Conservation (phyloP, 148 eudicot species). For the Amaranthus cruentus region DNA sequence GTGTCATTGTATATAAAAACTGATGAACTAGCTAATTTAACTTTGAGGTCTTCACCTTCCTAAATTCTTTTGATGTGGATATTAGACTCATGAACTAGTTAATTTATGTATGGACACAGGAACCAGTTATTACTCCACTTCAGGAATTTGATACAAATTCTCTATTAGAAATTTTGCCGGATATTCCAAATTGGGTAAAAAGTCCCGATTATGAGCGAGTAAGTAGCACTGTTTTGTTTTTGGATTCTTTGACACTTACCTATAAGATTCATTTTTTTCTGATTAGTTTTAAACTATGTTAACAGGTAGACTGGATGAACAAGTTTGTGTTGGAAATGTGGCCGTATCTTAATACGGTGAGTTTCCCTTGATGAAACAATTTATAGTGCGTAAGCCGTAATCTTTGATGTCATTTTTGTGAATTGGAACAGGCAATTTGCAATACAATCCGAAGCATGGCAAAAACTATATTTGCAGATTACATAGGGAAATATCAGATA, state of each 20-base stretch:
- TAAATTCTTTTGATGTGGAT: neutral
- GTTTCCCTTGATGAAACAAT: neutral
- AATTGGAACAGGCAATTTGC: constrained; percentile 59
- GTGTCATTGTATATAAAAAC: neutral
- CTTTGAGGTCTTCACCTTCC: neutral
- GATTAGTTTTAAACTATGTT: constrained; percentile 9
- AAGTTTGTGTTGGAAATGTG: constrained; percentile 57
- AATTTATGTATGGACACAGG: constrained; percentile 33
- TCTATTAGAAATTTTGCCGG: constrained; percentile 54
- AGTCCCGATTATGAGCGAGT: constrained; percentile 94
- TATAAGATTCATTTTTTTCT: neutral
- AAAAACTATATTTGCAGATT: constrained; percentile 54
- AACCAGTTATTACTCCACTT: constrained; percentile 46
- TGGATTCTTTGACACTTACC: neutral
- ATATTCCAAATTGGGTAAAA: constrained; percentile 84
- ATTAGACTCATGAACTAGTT: constrained; percentile 3
- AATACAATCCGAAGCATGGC: constrained; percentile 41
- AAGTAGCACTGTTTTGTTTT: constrained; percentile 20
- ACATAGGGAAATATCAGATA: constrained; percentile 52
- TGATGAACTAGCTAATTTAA: neutral
- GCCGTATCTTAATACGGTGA: constrained; percentile 90
- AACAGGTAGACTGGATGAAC: constrained; percentile 91
- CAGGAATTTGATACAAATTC: constrained; percentile 43
- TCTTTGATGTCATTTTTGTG: neutral
- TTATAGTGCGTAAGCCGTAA: neutral